Conservation (phyloP, 2,329 filamentous ascomycete genomes). For the Tricladium varicosporioides region DNA sequence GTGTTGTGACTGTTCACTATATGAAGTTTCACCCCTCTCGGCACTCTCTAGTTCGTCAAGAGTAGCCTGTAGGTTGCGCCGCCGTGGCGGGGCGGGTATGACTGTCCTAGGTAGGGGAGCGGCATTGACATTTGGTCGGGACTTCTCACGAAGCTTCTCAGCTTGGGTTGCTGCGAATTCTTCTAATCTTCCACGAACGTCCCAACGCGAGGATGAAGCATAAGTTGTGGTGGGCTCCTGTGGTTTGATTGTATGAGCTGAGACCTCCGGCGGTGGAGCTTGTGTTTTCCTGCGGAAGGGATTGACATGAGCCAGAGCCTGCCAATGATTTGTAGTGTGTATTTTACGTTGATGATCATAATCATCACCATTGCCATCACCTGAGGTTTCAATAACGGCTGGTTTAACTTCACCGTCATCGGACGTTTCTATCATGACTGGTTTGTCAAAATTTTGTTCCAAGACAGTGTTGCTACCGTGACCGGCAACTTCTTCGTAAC, state of each 20-base stretch:
- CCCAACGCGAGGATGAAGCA: conserved; percentile 44
- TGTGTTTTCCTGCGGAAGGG: conserved; percentile 29
- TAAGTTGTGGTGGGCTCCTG: conserved; percentile 18
- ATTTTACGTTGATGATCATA: no score
- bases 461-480: conserved; percentile 10
- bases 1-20: background rate
- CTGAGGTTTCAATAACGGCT: no score
- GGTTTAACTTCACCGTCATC: conserved; percentile 5
- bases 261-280: conserved; percentile 32
- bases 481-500: conserved; percentile 19
- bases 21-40: conserved; percentile 9
- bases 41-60: conserved; percentile 45
- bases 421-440: conserved; percentile 15
- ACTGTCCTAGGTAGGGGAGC: conserved; percentile 57
- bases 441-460: conserved; percentile 23
- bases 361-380: no score
- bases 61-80: conserved; percentile 54
- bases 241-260: conserved; percentile 26
- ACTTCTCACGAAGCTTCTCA: conserved; percentile 56
- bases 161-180: conserved; percentile 61
- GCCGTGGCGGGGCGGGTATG: conserved; percentile 60
- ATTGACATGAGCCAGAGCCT: conserved; percentile 26
- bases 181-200: conserved; percentile 55
- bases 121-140: conserved; percentile 52
- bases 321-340: conserved; percentile 17